Base-by-base conservation (phyloP, 768 basidiomycete species). In the Leccinum pellstonianum region DNA sequence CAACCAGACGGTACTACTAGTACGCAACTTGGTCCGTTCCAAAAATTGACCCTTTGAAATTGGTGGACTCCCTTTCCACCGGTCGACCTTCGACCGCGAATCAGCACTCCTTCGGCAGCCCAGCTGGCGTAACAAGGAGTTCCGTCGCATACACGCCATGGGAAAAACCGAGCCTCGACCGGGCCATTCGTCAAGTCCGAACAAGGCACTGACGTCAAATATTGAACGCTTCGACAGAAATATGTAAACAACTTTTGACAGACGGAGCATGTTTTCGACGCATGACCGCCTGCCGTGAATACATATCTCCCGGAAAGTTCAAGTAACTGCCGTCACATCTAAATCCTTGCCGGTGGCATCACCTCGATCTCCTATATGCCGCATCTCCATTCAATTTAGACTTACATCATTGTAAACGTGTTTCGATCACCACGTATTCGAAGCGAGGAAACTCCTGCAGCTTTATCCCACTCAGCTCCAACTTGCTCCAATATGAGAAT, bases 361-460 rank as follows among this genome's bases (percentile, higher is more conserved):
- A 33, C 51, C 51, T 7, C 11, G 29, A 59, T 49, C 49, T 19
- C 9, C 31, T 29, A 21, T 35, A 35, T 11, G 31, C 31, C 31
- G 33, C 14, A 38, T 52, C 57, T 33, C 29, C 19, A 31, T 54
- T 25, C 35, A 27, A 33, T 23, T 31, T 38, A 38, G 53, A 52
- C 53, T 54, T 53, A 33, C 48, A 37, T 49, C 15, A 31, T 17
- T 31, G 29, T 17, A 43, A 55, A 48, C 52, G 51, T 37, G 56
- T 23, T 25, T 11, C 21, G 46, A 51, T 64, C 46, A 21, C 43
- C 23, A 35, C 51, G 35, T 29, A 43, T 49, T 54, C 57, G 60
- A 68, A 68, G 63, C 66, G 68, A 65, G 68, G 21, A 49, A 38
- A 14, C 4, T 12, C 7, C 47, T 11, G 38, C 31, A 33, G 38